phyloP scores from a whole-genome alignment of 257 asterid genomes.

The Galeopsis tetrahit region DNA sequence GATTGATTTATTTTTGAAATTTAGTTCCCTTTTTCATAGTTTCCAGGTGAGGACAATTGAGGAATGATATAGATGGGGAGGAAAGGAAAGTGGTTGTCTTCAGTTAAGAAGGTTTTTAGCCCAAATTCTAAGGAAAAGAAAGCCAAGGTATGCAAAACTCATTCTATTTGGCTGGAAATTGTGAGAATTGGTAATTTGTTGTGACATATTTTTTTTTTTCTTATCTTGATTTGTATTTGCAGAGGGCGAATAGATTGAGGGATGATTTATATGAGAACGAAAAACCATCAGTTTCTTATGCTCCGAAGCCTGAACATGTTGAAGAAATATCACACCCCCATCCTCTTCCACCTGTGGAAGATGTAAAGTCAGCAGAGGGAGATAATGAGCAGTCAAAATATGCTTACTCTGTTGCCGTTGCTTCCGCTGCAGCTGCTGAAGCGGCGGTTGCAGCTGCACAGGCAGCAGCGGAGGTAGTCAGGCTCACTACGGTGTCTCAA shows the following conservation, averaged over 20 bases:
- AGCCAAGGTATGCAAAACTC: slow-evolving; percentile 47
- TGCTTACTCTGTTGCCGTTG: slow-evolving; percentile 72
- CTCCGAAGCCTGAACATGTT: slow-evolving; percentile 45
- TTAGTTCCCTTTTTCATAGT: neutral
- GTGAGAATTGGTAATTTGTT: slow-evolving; percentile 10
- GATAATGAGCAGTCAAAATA: slow-evolving; percentile 67
- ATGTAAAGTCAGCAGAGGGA: slow-evolving; percentile 53
- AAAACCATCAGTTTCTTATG: slow-evolving; percentile 45
- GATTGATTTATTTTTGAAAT: neutral
- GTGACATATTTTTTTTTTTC: neutral
- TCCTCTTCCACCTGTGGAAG: slow-evolving; percentile 59
- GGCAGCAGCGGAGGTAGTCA: slow-evolving; percentile 74
- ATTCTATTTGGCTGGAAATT: slow-evolving; percentile 8
- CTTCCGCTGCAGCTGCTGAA: slow-evolving; percentile 75
- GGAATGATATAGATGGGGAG: slow-evolving; percentile 79
- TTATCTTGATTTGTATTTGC: slow-evolving; percentile 29
- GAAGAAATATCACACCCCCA: slow-evolving; percentile 49
- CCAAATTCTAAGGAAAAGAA: slow-evolving; percentile 67
- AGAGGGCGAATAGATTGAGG: slow-evolving; percentile 57
- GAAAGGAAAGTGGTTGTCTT: slow-evolving; percentile 91
- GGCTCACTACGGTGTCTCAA: slow-evolving; percentile 45
- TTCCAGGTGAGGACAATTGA: slow-evolving; percentile 40
- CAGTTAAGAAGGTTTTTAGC: slow-evolving; percentile 86
- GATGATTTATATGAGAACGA: slow-evolving; percentile 57
- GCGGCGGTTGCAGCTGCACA: slow-evolving; percentile 78